Conservation (phyloP, 306 rosid species). For the Lupinus albus region DNA sequence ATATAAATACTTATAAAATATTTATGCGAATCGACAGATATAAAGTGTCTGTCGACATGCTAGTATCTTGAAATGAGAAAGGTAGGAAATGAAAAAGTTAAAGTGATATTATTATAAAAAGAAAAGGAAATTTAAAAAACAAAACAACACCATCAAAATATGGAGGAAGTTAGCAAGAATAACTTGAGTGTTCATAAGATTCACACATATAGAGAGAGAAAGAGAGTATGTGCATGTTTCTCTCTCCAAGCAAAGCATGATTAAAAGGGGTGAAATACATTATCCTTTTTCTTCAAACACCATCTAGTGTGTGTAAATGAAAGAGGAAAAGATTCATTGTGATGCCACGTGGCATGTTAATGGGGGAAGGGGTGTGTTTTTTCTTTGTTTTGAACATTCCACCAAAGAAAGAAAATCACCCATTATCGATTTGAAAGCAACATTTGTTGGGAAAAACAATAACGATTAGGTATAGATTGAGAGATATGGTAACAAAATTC, state of each 20-base stretch:
- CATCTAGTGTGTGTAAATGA: neutral
- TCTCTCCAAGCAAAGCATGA: neutral
- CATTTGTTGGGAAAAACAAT: no score
- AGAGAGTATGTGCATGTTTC: neutral
- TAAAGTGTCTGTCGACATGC: no score
- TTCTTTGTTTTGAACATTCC: slow-evolving; percentile 44
- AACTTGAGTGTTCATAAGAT: neutral
- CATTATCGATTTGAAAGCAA: no score
- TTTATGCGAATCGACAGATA: no score
- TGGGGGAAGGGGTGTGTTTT: slow-evolving; percentile 45
- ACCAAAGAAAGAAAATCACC: slow-evolving; percentile 9
- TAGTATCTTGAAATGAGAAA: neutral
- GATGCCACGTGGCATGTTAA: slow-evolving; percentile 58
- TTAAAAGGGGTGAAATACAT: neutral
- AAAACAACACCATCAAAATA: neutral
- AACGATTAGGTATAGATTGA: no score
- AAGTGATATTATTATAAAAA: no score
- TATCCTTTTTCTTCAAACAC: neutral
- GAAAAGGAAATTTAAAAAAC: no score
- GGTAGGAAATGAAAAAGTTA: neutral
- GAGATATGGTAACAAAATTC: no score
- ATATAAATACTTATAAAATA: no score
- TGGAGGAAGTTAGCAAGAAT: neutral
- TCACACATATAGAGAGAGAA: no score
- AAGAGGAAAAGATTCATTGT: slow-evolving; percentile 19